These are phyloP conservation scores for Anisodus acutangulus DNA, from an alignment of 257 asterid species.

Conservation along the genomic window DNA sequence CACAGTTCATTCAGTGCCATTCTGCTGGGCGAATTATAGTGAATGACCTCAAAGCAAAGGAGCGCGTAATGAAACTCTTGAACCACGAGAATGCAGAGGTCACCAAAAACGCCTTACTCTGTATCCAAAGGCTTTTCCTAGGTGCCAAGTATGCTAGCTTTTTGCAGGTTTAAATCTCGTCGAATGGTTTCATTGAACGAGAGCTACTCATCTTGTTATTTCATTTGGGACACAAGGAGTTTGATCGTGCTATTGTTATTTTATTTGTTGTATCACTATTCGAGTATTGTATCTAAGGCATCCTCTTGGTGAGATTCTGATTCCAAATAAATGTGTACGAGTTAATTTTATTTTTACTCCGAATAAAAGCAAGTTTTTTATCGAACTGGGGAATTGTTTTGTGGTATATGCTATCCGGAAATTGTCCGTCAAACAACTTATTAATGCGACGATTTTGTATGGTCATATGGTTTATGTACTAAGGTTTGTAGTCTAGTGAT, in stretches of 20 bases:
- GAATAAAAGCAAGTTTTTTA: constrained; percentile 13
- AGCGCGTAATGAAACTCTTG: constrained; percentile 91
- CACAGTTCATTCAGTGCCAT: constrained; percentile 89
- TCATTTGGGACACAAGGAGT: neutral
- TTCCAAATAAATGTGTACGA: constrained; percentile 4
- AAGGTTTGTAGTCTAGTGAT: neutral
- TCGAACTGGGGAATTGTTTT: neutral
- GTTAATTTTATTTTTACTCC: neutral
- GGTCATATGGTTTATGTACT: neutral
- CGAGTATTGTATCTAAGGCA: constrained; percentile 15
- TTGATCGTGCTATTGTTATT: neutral
- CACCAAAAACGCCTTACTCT: constrained; percentile 87
- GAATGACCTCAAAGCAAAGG: constrained; percentile 93
- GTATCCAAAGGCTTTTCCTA: constrained; percentile 93
- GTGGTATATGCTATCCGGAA: neutral
- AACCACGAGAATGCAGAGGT: constrained; percentile 91
- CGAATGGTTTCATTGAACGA: neutral
- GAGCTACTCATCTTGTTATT: neutral
- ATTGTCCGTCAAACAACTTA: neutral
- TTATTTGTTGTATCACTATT: constrained; percentile 18
- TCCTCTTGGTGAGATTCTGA: constrained; percentile 17
- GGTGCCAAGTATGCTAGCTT: constrained; percentile 98
- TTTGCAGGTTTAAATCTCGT: constrained; percentile 61
- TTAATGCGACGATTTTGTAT: neutral
- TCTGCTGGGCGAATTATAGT: constrained; percentile 90